Conservation (phyloP, 768 basidiomycete species). For the Auricularia sp. region DNA sequence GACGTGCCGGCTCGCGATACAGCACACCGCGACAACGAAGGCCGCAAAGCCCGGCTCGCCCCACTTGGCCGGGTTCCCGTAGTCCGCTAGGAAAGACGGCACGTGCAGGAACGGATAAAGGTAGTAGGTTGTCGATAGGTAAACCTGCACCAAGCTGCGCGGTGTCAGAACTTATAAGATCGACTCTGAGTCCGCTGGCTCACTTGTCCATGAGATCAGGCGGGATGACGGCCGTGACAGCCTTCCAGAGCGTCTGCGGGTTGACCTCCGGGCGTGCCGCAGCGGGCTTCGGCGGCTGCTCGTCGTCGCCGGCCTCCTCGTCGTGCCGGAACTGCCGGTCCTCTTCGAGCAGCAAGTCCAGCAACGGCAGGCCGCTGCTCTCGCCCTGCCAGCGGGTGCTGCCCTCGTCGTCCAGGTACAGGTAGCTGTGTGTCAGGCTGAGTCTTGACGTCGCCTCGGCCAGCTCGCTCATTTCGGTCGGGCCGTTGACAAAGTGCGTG, state of each 20-base stretch:
- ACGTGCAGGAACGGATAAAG: constrained; percentile 88
- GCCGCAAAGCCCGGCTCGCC: constrained; percentile 90
- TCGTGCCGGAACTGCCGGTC: constrained; percentile 11
- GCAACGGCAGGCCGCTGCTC: constrained; percentile 81
- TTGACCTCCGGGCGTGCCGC: constrained; percentile 47
- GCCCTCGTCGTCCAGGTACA: constrained; percentile 82
- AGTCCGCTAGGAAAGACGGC: constrained; percentile 84
- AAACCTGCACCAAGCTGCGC: constrained; percentile 65
- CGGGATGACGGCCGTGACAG: constrained; percentile 75
- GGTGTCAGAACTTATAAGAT: constrained; percentile 5
- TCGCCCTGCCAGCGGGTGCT: constrained; percentile 88
- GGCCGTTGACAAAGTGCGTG: constrained; percentile 43
- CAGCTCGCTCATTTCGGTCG: constrained; percentile 31
- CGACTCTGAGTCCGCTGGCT: constrained; percentile 10
- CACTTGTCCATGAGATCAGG: constrained; percentile 93
- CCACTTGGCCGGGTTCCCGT: constrained; percentile 91
- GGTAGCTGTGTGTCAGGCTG: constrained; percentile 65
- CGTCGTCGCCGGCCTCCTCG: constrained; percentile 13
- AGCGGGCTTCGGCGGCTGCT: constrained; percentile 52
- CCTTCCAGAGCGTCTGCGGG: constrained; percentile 78
- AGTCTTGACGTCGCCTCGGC: constrained; percentile 51
- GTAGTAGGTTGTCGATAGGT: constrained; percentile 87
- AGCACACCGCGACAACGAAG: constrained; percentile 88
- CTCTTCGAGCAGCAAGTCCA: constrained; percentile 67
- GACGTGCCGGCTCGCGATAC: constrained; percentile 82